These are phyloP conservation scores for Blastosporella zonata DNA, from an alignment of 1,284 basidiomycete genomes.

Conservation along the genomic window DNA sequence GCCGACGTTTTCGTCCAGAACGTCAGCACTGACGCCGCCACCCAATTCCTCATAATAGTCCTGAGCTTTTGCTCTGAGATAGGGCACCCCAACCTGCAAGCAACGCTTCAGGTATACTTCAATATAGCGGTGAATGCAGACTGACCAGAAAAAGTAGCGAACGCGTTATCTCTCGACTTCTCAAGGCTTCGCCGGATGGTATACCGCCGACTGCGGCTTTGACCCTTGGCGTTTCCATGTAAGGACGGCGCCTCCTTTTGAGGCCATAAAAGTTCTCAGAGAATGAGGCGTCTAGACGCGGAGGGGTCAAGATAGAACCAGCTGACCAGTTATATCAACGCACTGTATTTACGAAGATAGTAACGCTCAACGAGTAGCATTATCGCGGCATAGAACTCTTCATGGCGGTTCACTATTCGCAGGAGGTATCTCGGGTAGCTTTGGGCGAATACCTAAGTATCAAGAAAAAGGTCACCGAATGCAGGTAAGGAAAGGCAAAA, in stretches of 20 bases:
- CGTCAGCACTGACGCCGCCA: constrained; percentile 69
- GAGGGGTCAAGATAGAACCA: not conserved
- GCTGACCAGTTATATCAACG: constrained; percentile 21
- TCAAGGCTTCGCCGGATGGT: constrained; percentile 61
- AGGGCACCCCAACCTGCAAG: constrained; percentile 81
- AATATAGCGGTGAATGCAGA: constrained; percentile 2
- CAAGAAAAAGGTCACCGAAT: constrained; percentile 2
- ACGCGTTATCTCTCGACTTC: constrained; percentile 62
- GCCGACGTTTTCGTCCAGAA: constrained; percentile 56
- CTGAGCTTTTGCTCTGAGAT: constrained; percentile 83
- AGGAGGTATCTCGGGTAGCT: constrained; percentile 92
- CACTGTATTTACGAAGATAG: constrained; percentile 84
- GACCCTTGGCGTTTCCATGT: constrained; percentile 64
- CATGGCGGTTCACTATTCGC: constrained; percentile 90
- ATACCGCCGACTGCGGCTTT: constrained; percentile 65
- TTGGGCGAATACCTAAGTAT: constrained; percentile 94
- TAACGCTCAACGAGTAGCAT: constrained; percentile 91
- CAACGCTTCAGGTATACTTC: not conserved
- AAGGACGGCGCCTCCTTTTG: constrained; percentile 71
- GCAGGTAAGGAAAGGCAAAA: constrained; percentile 1
- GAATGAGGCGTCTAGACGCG: constrained; percentile 74
- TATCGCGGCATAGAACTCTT: constrained; percentile 90
- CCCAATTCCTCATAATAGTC: constrained; percentile 91
- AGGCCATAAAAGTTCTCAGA: constrained; percentile 93
- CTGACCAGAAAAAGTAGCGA: constrained; percentile 77